Percentiles rank a stretch among this genome's conserved stretches.
These are phyloP conservation scores for Cinnamomum micranthum DNA, from an alignment of 164 flowering plant genomes.

Conservation along the genomic window DNA sequence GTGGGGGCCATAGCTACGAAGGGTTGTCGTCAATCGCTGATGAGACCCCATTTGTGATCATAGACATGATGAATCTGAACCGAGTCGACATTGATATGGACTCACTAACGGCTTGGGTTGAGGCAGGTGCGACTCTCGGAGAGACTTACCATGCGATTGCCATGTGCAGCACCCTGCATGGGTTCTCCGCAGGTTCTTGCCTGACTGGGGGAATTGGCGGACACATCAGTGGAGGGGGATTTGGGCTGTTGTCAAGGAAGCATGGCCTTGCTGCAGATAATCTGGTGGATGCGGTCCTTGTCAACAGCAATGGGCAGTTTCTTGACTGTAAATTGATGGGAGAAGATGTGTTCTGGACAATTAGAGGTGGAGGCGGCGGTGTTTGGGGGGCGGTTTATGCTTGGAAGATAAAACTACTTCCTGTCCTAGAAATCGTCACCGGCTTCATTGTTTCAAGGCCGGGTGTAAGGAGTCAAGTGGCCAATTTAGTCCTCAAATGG, in stretches of 20 bases:
- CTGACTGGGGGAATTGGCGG: slow-evolving; percentile 29
- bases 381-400: slow-evolving; percentile 21
- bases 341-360: slow-evolving; percentile 28
- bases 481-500: slow-evolving; percentile 21
- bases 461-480: slow-evolving; percentile 6
- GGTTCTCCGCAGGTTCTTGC: slow-evolving; percentile 30
- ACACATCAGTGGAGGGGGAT: slow-evolving; percentile 33
- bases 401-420: slow-evolving; percentile 19
- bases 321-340: slow-evolving; percentile 23
- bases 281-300: slow-evolving; percentile 21
- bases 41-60: slow-evolving; percentile 17
- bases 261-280: slow-evolving; percentile 30
- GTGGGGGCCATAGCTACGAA: slow-evolving; percentile 32
- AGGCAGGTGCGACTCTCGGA: slow-evolving; percentile 32
- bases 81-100: slow-evolving; percentile 16
- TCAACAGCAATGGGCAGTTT: slow-evolving; percentile 15
- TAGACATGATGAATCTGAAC: slow-evolving; percentile 28
- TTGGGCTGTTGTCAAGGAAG: slow-evolving; percentile 28
- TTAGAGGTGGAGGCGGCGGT: slow-evolving; percentile 23
- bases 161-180: slow-evolving; percentile 13
- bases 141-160: slow-evolving; percentile 24
- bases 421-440: slow-evolving; percentile 14
- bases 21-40: slow-evolving; percentile 14
- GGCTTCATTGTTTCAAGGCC: slow-evolving; percentile 16
- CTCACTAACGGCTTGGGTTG: slow-evolving; percentile 26